Evolutionary conservation across 78 protist species (phyloP).

Genomic region (Dictyostelium discoideum): dicty_2.7 NC_007090.3:1016501-1017000

Average conservation of each 20-base stretch:
- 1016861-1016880: too few relatives aligned
- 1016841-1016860: too few relatives aligned
- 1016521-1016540: not conserved
- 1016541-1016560: too few relatives aligned
- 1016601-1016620: too few relatives aligned
- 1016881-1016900: too few relatives aligned
- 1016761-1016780: constrained; percentile 17
- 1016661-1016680: not conserved
- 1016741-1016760: not conserved
- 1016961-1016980: not conserved
- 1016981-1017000: not conserved
- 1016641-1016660: constrained; percentile 30
- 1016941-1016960: too few relatives aligned
- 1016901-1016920: not conserved
- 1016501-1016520: not conserved
- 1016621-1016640: not conserved
- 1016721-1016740: not conserved
- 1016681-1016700: constrained; percentile 9
- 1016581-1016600: not conserved
- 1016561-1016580: not conserved
- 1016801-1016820: not conserved
- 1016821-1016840: too few relatives aligned
- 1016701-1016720: constrained; percentile 11
- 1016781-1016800: not conserved
- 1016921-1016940: too few relatives aligned